These are phyloP conservation scores for Achaetomiella virescens DNA, from an alignment of 495 filamentous ascomycete genomes.

Conservation along the genomic window DNA sequence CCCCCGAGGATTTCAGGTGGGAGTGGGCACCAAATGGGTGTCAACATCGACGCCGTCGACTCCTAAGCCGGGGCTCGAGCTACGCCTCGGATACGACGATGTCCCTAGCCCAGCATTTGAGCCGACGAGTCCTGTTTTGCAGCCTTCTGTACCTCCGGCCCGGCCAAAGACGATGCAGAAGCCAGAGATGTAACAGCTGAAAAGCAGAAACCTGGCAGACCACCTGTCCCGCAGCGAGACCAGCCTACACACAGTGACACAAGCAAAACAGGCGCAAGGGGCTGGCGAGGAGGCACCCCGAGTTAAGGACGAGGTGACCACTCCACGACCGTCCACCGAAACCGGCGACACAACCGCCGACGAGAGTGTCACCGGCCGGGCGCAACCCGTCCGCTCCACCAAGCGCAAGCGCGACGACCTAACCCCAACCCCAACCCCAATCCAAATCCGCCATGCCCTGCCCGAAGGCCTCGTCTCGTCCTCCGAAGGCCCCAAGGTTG, in stretches of 20 bases:
- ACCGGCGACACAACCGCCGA: conserved; percentile 46
- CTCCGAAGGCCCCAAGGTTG: conserved; percentile 44
- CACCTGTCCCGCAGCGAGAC: conserved; percentile 2
- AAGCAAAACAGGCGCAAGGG: conserved; percentile 16
- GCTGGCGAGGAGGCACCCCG: conserved; percentile 23
- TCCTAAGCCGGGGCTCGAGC: conserved; percentile 24
- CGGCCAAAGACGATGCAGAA: not conserved
- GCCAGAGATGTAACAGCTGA: conserved; percentile 1
- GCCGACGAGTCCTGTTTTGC: conserved; percentile 38
- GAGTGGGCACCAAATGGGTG: conserved; percentile 45
- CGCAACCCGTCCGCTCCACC: conserved; percentile 18
- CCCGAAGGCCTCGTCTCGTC: conserved; percentile 6
- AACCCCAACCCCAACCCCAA: conserved; percentile 26
- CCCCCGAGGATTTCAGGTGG: conserved; percentile 25
- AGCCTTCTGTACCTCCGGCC: conserved; percentile 1
- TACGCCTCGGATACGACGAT: conserved; percentile 25
- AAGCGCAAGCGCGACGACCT: conserved; percentile 46
- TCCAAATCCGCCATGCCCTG: conserved; percentile 2
- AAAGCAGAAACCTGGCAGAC: conserved; percentile 13
- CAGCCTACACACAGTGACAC: conserved; percentile 9
- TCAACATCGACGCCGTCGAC: conserved; percentile 41
- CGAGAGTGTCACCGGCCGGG: conserved; percentile 31
- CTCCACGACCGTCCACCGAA: conserved; percentile 50
- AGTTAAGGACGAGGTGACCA: conserved; percentile 65
- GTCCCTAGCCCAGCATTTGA: conserved; percentile 39